Conservation (phyloP, 2,329 filamentous ascomycete genomes). For the Fonsecaea pedrosoi region DNA sequence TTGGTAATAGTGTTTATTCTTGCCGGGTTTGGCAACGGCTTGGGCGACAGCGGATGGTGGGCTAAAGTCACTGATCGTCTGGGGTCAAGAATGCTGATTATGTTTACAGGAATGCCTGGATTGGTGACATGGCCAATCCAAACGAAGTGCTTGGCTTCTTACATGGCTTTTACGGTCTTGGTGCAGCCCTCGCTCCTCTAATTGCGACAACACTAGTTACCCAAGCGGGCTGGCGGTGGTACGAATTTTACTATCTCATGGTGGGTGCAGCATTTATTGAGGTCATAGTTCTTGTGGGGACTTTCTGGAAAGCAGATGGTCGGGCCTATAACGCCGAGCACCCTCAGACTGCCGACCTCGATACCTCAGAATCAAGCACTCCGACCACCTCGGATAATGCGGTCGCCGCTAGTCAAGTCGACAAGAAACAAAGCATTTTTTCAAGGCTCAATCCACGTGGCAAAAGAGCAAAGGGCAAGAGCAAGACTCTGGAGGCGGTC, state of each 20-base stretch:
- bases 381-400: constrained; percentile 62
- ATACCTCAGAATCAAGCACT: constrained; percentile 46
- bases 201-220: constrained; percentile 71
- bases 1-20: constrained; percentile 70
- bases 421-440: constrained; percentile 63
- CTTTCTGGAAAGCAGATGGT: constrained; percentile 59
- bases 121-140: constrained; percentile 73
- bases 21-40: constrained; percentile 73
- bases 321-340: constrained; percentile 32
- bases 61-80: constrained; percentile 49
- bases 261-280: constrained; percentile 46
- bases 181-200: constrained; percentile 71
- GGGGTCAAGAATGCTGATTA: constrained; percentile 54
- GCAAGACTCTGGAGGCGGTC: constrained; percentile 42
- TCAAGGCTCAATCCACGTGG: constrained; percentile 66
- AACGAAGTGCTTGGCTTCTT: constrained; percentile 77
- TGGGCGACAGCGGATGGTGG: constrained; percentile 65
- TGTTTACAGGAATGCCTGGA: constrained; percentile 59
- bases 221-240: constrained; percentile 62
- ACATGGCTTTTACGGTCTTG: constrained; percentile 75
- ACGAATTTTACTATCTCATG: constrained; percentile 75
- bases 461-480: constrained; percentile 74
- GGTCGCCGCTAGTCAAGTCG: constrained; percentile 64
- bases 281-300: constrained; percentile 38
- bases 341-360: constrained; percentile 47